Evolutionary conservation across 2,329 filamentous ascomycete species (phyloP), one percentile per base, ranked within the genome.

Genomic region (Onygenales sp.): DNA sequence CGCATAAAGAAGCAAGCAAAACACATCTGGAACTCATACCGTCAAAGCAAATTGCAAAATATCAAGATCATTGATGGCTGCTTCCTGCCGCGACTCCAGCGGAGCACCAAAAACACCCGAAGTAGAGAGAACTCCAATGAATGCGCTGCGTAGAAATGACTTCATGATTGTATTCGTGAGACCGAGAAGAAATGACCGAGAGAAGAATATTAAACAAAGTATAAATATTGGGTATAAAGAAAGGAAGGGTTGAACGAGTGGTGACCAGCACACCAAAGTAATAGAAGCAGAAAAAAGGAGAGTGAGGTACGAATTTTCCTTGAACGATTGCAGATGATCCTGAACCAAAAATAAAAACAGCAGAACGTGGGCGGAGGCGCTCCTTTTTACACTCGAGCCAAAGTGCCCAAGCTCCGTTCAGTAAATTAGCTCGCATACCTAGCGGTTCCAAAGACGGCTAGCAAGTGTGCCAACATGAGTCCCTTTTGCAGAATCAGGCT

Each of bases 41-140:
- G 57, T 59, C 27, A 59, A 48, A 13, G 57, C 57, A 42, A 59
- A 59, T 52, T 59, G 57, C 52, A 59, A 54, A n/a, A 59, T 56
- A 48, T 59, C 57, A 43, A 56, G 8, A 33, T 59, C 57, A 6
- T 53, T 56, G 10, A 57, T 10, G 14, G 27, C 43, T 33, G 3
- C 35, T 14, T 32, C 41, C 52, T 55, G 54, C 31, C 44, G 53
- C 3, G 50, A 39, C 35, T 51, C 51, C 32, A 57, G 35, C 11
- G 55, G 55, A 2, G 43, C 43, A 44, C 50, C 36, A n/a, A 57
- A 43, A 11, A 53, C 53, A 51, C 39, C 36, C 9, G 53, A 52
- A 31, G 51, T 47, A 31, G 42, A 55, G 31, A 55, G 55, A 41
- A 53, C 51, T 27, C 52, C 50, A 38, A 55, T 38, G 21, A 55